A percentile compares a stretch with the other conserved stretches of the same genome.
phyloP scores from a whole-genome alignment of 345 rosid genomes.

The Mangifera indica region DNA sequence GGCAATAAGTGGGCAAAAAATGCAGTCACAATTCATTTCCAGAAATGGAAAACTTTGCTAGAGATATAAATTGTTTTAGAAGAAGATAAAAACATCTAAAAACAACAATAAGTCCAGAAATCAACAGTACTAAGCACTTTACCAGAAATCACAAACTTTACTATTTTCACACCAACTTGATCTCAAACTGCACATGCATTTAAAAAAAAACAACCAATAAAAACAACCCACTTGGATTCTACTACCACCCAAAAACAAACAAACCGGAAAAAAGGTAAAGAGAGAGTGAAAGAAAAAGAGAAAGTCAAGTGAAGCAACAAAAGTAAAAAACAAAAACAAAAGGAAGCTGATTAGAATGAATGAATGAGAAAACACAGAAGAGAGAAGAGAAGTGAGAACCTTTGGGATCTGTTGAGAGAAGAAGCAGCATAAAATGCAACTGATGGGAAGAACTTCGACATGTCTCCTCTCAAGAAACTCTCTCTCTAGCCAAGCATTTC shows the following conservation, averaged over 20 bases:
- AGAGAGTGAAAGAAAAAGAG: not conserved
- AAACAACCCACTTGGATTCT: constrained; percentile 17
- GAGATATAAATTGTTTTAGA: too few species aligned
- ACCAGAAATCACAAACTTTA: constrained; percentile 9
- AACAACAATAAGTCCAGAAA: not conserved
- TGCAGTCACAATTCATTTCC: not conserved
- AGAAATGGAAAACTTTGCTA: not conserved
- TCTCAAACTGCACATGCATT: constrained; percentile 35
- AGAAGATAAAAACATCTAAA: not conserved
- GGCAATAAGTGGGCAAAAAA: not conserved
- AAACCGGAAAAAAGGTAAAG: not conserved
- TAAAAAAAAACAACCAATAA: constrained; percentile 16
- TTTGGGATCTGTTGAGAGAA: constrained; percentile 28
- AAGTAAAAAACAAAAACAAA: not conserved
- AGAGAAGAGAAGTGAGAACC: constrained; percentile 19
- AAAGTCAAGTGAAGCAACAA: constrained; percentile 8
- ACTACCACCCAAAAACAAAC: constrained; percentile 2
- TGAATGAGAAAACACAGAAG: not conserved
- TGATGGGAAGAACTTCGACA: constrained; percentile 50
- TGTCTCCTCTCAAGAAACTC: constrained; percentile 47
- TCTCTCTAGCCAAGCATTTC: not conserved
- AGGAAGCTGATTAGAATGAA: constrained; percentile 5
- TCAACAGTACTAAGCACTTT: constrained; percentile 13
- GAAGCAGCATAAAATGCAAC: constrained; percentile 30
- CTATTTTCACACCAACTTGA: constrained; percentile 13